Percentiles rank a stretch among this genome's conserved stretches.
phyloP scores from a whole-genome alignment of 2,329 filamentous ascomycete genomes.

The Tolypocladium capitatum region DNA sequence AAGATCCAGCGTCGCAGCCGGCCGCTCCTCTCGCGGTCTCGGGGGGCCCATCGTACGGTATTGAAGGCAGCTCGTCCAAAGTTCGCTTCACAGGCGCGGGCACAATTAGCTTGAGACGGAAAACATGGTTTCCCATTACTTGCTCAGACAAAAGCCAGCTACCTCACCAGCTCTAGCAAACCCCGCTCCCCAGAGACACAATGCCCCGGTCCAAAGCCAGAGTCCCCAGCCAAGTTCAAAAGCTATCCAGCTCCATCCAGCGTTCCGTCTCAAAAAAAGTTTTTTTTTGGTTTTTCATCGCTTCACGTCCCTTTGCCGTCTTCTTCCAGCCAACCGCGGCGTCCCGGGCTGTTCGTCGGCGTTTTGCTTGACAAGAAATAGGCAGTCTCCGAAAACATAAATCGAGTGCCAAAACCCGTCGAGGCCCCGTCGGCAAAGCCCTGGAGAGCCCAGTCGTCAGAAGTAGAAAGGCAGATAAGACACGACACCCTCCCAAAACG shows the following conservation, averaged over 20 bases:
- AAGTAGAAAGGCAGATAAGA: not conserved
- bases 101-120: conserved; percentile 2
- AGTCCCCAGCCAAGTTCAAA: conserved; percentile 5
- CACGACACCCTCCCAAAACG: not conserved
- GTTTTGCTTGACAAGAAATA: not conserved
- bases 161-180: conserved; percentile 2
- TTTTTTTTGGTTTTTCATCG: conserved; percentile 14
- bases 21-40: not conserved
- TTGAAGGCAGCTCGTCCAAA: not conserved
- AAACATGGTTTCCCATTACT: conserved; percentile 2
- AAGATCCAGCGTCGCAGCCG: not conserved
- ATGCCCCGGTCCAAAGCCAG: not conserved
- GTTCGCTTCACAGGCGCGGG: not conserved
- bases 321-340: conserved; percentile 1
- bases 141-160: conserved; percentile 2
- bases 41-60: not conserved
- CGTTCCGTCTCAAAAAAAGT: conserved; percentile 12
- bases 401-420: not conserved
- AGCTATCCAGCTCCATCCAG: conserved; percentile 4
- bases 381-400: not conserved
- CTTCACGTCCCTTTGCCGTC: conserved; percentile 13
- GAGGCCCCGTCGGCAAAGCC: not conserved
- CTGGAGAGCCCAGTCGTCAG: not conserved
- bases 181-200: not conserved
- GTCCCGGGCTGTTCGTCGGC: not conserved